Evolutionary conservation across 257 asterid species (phyloP).

Genomic region (Coffea eugenioides): DNA sequence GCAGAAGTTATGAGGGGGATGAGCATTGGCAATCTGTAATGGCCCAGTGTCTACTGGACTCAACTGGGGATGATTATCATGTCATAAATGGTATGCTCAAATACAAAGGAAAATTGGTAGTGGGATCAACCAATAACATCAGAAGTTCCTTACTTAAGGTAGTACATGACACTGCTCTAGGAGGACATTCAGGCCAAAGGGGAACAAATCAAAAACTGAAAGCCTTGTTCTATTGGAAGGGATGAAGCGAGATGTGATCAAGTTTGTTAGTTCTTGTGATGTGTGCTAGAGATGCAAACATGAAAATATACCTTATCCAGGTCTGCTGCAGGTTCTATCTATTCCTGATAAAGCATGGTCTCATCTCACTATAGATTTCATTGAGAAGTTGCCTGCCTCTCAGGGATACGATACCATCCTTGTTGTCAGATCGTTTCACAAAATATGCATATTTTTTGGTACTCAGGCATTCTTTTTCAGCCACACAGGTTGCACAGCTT

Average conservation of each 20-base stretch:
- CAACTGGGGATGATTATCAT: too few relatives aligned
- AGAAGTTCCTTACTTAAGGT: too few relatives aligned
- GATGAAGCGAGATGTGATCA: too few relatives aligned
- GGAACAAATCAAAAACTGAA: background rate
- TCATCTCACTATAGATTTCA: background rate
- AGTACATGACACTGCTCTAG: background rate
- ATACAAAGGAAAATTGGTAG: background rate
- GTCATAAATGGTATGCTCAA: background rate
- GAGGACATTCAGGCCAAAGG: background rate
- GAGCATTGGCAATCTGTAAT: background rate
- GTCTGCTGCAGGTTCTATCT: background rate
- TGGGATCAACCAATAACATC: background rate
- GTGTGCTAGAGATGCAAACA: background rate
- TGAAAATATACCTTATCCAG: background rate
- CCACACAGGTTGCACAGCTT: too few relatives aligned
- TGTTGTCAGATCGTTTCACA: background rate
- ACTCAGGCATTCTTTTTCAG: too few relatives aligned
- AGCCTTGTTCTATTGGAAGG: background rate
- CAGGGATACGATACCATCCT: background rate
- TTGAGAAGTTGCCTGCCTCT: background rate
- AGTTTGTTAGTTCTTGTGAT: background rate
- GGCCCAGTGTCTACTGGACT: too few relatives aligned
- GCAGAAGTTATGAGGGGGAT: background rate
- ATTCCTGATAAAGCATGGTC: background rate
- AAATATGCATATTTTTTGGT: too few relatives aligned